Conservation (phyloP, 805 yeast genomes). For the Starmerella riodocensis region DNA sequence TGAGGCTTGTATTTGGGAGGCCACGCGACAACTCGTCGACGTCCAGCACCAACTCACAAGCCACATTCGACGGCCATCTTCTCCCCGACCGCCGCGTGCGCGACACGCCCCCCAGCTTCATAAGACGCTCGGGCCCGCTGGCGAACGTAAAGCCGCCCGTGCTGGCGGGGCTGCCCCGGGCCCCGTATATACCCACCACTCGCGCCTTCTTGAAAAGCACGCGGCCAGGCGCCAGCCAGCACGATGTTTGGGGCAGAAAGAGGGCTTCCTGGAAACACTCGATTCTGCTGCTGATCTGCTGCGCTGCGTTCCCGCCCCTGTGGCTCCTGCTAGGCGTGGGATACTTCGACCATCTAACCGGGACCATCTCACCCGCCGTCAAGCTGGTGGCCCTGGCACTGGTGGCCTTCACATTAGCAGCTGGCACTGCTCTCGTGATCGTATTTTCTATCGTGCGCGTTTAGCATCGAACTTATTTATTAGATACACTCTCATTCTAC, state of each 20-base stretch:
- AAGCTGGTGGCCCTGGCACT: conserved; percentile 27
- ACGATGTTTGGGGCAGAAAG: conserved; percentile 21
- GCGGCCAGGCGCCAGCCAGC: conserved; percentile 4
- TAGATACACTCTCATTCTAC: too few species aligned
- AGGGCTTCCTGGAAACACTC: conserved; percentile 15
- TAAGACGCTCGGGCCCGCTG: conserved; percentile 8
- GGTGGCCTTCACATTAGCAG: conserved; percentile 28
- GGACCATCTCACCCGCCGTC: conserved; percentile 24
- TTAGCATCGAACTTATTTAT: not conserved
- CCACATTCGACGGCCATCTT: conserved; percentile 11
- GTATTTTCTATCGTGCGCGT: conserved; percentile 31
- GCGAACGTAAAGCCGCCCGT: conserved; percentile 3
- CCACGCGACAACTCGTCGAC: too few species aligned
- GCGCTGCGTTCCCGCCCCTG: conserved; percentile 28
- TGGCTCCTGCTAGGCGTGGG: conserved; percentile 31
- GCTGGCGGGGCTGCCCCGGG: conserved; percentile 18
- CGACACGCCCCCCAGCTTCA: conserved; percentile 3
- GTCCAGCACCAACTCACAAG: too few species aligned
- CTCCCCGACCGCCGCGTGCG: conserved; percentile 6
- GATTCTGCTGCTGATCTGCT: conserved; percentile 18
- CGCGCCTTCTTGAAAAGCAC: too few species aligned
- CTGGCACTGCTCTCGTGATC: conserved; percentile 36
- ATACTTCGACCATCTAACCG: conserved; percentile 26
- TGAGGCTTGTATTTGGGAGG: not conserved
- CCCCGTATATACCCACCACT: too few species aligned